Evolutionary conservation across 768 basidiomycete genomes (phyloP).

Genomic region (Kwoniella heveanensis): DNA sequence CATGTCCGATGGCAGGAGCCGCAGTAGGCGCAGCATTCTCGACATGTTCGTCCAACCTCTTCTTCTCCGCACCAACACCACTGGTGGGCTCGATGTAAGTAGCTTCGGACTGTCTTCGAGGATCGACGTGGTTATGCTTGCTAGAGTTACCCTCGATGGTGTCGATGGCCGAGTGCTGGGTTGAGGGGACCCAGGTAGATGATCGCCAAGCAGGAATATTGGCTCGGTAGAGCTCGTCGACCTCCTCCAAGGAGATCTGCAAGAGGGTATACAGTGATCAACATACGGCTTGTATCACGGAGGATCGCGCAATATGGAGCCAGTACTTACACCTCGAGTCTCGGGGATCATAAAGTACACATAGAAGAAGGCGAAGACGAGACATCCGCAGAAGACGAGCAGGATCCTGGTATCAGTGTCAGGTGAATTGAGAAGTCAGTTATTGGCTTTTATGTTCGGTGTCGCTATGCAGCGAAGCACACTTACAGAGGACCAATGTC

Average conservation of each 20-base stretch:
- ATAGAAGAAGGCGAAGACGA: constrained; percentile 67
- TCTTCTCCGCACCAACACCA: constrained; percentile 5
- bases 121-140: background rate
- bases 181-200: constrained; percentile 62
- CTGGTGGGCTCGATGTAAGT: background rate
- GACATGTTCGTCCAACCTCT: constrained; percentile 11
- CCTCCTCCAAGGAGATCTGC: constrained; percentile 56
- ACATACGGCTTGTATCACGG: too few species aligned
- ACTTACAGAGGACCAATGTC: constrained; percentile 33
- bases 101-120: constrained; percentile 8
- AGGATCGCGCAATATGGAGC: too few species aligned
- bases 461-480: too few species aligned
- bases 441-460: too few species aligned
- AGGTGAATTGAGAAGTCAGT: too few species aligned
- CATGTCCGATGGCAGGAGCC: background rate
- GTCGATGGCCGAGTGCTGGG: constrained; percentile 7
- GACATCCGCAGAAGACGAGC: constrained; percentile 74
- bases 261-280: too few species aligned
- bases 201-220: constrained; percentile 70
- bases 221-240: constrained; percentile 65
- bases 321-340: constrained; percentile 57
- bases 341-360: constrained; percentile 75
- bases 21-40: constrained; percentile 9
- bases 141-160: background rate
- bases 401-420: constrained; percentile 65